Conservation (phyloP, 2,329 filamentous ascomycete species). For the Trichophyton benhamiae region DNA sequence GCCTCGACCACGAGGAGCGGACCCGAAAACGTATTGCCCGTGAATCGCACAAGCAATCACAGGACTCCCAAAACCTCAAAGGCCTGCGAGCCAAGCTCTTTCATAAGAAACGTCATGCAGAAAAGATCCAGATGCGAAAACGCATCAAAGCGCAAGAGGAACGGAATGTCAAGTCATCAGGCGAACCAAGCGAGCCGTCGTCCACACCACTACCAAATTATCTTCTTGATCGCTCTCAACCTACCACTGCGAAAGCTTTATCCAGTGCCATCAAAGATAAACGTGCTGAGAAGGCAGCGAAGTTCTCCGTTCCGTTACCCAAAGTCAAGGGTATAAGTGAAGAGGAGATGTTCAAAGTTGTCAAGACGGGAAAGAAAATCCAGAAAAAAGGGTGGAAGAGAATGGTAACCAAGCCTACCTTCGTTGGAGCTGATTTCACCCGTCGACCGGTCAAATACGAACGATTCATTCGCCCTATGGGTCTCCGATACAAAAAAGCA, state of each 20-base stretch:
- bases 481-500: constrained; percentile 66
- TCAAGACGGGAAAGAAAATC: constrained; percentile 92
- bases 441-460: constrained; percentile 68
- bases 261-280: constrained; percentile 90
- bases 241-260: constrained; percentile 60
- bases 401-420: constrained; percentile 68
- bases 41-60: constrained; percentile 74
- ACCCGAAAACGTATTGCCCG: constrained; percentile 74
- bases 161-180: constrained; percentile 79
- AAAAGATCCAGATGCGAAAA: constrained; percentile 98
- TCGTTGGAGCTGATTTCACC: constrained; percentile 85
- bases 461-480: constrained; percentile 60
- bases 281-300: constrained; percentile 81
- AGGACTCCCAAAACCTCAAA: constrained; percentile 85
- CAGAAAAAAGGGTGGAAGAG: constrained; percentile 62
- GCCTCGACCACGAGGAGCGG: constrained; percentile 78
- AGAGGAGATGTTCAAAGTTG: constrained; percentile 95
- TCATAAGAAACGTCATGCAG: constrained; percentile 83
- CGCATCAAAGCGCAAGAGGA: constrained; percentile 90
- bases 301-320: constrained; percentile 81
- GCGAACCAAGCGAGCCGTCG: constrained; percentile 59
- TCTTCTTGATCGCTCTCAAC: constrained; percentile 70
- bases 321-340: constrained; percentile 90
- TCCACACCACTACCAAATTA: constrained; percentile 80
- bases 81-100: constrained; percentile 87